Evolutionary conservation across 2,329 filamentous ascomycete genomes (phyloP), one percentile per base, ranked within the genome.

Genomic region (Claviceps arundinis): DNA sequence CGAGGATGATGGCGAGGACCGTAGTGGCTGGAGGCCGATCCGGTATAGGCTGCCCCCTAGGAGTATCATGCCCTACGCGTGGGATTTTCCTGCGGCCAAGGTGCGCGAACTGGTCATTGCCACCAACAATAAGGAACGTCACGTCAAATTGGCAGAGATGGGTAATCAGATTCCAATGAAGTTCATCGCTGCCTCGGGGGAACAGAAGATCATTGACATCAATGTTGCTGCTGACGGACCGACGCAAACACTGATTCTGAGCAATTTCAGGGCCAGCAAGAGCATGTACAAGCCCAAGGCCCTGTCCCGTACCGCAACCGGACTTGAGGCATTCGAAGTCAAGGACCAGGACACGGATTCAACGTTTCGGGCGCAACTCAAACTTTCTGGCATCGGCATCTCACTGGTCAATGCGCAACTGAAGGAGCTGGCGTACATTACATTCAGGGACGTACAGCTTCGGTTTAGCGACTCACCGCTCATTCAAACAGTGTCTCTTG

Each of bases 11-110:
- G 76, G 77, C 5, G 85, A 88, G 59, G 87, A 96, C 61, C 75
- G 83, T 52, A 90, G 87, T 50, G 88, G 89, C 4, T 98, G 93
- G 88, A 85, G 87, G 57, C 90, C 89, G 2, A 88, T 98, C 56
- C 79, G 89, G 50, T 98, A 98, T 69, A 85, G 91, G 37, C 74
- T 98, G 34, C 94, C 94, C 2, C 84, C 91, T 13, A 79, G 93
- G 55, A 97, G 91, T 67, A 96, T 98, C 67, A 98, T 98, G 93
- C 93, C 94, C 0, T 98, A 98, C 62, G 91, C 93, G 1, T 98
- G 93, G 93, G 94, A 98, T 64, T 98, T 95, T 69, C 94, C 93
- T 1, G 91, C 93, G 1, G 90, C 89, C n/a, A 96, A 95, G 70
- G 85, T 88, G 70, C 95, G 93, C 62, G 93, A 96, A 65, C 80